phyloP scores from a whole-genome alignment of 345 rosid species.

The Acer campestre region DNA sequence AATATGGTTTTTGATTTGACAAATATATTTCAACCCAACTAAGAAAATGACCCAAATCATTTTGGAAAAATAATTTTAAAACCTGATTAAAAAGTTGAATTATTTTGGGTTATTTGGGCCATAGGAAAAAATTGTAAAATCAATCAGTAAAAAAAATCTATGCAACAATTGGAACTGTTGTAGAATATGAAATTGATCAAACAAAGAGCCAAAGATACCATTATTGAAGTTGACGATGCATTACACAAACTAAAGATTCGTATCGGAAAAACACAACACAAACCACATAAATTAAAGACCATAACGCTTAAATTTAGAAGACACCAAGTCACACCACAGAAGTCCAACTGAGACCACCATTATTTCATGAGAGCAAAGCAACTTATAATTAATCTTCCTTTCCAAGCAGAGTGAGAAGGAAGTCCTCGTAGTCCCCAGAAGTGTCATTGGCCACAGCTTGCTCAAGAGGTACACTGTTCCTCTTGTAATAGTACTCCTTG shows the following conservation, averaged over 20 bases:
- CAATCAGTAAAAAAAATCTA: no score
- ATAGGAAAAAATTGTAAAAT: no score
- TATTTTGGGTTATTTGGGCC: no score
- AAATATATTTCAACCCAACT: no score
- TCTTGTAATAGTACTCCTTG: conserved; percentile 57
- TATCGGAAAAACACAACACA: background rate
- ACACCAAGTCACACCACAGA: conserved; percentile 7
- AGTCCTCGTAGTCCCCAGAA: conserved; percentile 54
- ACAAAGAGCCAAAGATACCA: no score
- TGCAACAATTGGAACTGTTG: no score
- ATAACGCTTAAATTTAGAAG: background rate
- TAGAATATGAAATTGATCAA: no score
- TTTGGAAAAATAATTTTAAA: no score
- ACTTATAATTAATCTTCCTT: conserved; percentile 30
- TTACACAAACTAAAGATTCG: background rate
- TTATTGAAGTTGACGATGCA: no score
- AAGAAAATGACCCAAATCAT: no score
- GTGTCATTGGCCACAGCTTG: conserved; percentile 59
- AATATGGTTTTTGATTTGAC: no score
- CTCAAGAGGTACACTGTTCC: conserved; percentile 55
- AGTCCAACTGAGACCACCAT: background rate
- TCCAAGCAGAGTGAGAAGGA: conserved; percentile 61
- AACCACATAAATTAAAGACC: background rate
- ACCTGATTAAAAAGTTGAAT: no score
- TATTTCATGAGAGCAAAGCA: background rate